Evolutionary conservation across 179 eudicot genomes (phyloP).

Genomic region (Spergularia azorica): DNA sequence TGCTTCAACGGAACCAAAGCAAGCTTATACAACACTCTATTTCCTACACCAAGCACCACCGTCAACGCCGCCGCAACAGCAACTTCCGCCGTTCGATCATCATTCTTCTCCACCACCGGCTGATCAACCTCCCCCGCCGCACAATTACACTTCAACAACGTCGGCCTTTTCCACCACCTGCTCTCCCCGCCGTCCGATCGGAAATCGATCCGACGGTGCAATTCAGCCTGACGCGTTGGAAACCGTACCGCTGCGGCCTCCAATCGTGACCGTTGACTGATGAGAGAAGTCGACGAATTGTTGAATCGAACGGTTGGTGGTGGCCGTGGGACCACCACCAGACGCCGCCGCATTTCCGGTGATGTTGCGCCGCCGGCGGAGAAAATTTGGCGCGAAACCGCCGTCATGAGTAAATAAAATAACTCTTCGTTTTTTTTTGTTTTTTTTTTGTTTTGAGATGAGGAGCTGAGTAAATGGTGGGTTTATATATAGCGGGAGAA

Average conservation of each 20-base stretch:
- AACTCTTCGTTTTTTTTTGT: not conserved
- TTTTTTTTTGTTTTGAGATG: not conserved
- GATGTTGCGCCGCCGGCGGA: slow-evolving; percentile 32
- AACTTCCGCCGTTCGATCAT: slow-evolving; percentile 44
- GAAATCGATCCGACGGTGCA: slow-evolving; percentile 2
- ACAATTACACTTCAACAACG: slow-evolving; percentile 17
- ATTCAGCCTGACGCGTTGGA: not conserved
- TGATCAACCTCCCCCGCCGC: slow-evolving; percentile 12
- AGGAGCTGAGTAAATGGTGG: not conserved
- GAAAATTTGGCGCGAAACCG: slow-evolving; percentile 31
- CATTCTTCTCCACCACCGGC: slow-evolving; percentile 18
- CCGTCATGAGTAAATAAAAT: slow-evolving; percentile 23
- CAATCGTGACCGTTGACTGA: slow-evolving; percentile 9
- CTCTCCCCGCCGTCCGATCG: not conserved
- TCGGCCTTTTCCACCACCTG: not conserved
- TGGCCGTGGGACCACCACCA: not conserved
- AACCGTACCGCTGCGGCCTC: not conserved
- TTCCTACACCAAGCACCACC: slow-evolving; percentile 86
- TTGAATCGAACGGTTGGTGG: slow-evolving; percentile 12
- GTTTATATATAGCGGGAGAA: not conserved
- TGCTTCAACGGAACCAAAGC: slow-evolving; percentile 88
- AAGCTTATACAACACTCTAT: slow-evolving; percentile 84
- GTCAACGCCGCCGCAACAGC: slow-evolving; percentile 64
- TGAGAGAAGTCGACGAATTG: slow-evolving; percentile 25
- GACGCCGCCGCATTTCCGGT: slow-evolving; percentile 2